phyloP scores from a whole-genome alignment of 2,329 filamentous ascomycete species.

The Aureobasidium sp. region DNA sequence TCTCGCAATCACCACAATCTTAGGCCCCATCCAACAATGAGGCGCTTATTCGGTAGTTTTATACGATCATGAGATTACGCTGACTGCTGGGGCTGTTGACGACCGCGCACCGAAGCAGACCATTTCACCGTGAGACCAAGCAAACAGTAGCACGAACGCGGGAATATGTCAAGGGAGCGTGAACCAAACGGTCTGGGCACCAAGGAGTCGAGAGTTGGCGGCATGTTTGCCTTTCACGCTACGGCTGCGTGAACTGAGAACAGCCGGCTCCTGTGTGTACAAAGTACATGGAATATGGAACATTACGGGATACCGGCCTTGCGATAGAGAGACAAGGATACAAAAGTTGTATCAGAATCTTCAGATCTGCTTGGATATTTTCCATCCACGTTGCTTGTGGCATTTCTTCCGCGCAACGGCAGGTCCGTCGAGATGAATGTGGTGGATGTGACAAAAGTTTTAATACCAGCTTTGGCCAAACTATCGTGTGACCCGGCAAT shows the following conservation, averaged over 20 bases:
- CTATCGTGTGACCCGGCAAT: too few species aligned
- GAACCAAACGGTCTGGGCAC: constrained; percentile 6
- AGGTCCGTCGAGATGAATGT: not conserved
- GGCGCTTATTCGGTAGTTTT: constrained; percentile 6
- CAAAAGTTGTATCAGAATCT: too few species aligned
- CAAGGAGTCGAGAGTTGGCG: not conserved
- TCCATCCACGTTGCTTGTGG: too few species aligned
- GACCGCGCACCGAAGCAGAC: not conserved
- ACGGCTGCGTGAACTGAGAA: not conserved
- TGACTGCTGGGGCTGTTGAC: not conserved
- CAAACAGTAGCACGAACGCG: not conserved
- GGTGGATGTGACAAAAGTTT: too few species aligned
- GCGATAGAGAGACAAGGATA: not conserved
- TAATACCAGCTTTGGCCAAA: too few species aligned
- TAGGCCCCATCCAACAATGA: not conserved
- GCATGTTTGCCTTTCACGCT: not conserved
- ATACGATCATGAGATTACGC: not conserved
- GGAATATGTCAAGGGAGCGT: constrained; percentile 1
- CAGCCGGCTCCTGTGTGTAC: not conserved
- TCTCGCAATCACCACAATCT: constrained; percentile 2
- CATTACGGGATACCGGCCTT: not conserved
- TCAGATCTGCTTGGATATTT: not conserved
- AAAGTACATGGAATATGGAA: not conserved
- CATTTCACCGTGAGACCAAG: not conserved
- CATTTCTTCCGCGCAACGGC: too few species aligned